These are phyloP conservation scores for Kwoniella heveanensis DNA, from an alignment of 768 basidiomycete species.

Conservation along the genomic window DNA sequence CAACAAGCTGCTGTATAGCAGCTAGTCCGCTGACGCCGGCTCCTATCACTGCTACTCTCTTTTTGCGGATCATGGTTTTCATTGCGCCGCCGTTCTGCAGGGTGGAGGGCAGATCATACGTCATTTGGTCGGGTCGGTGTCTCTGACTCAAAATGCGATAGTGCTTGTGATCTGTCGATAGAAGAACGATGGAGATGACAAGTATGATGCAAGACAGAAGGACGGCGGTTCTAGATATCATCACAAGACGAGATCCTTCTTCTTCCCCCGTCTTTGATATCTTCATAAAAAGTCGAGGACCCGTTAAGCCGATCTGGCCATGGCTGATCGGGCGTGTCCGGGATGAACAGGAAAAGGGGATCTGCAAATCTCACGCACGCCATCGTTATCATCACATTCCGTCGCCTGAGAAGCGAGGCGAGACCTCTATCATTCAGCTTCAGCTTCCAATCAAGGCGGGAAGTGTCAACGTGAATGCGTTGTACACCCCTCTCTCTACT, in stretches of 20 bases:
- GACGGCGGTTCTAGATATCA: not conserved
- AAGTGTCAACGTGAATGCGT: too few relatives aligned
- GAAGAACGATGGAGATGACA: not conserved
- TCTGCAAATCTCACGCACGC: not conserved
- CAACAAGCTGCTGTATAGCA: slow-evolving; percentile 35
- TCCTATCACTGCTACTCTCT: slow-evolving; percentile 49
- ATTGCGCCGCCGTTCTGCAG: not conserved
- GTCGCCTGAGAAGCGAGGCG: too few relatives aligned
- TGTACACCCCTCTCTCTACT: too few relatives aligned
- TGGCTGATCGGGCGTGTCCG: not conserved
- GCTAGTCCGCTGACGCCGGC: slow-evolving; percentile 49
- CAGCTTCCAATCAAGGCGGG: too few relatives aligned
- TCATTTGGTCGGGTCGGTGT: not conserved
- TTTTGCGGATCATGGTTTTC: not conserved
- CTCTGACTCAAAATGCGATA: not conserved
- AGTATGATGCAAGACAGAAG: not conserved
- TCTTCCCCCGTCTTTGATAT: not conserved
- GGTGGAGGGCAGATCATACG: slow-evolving; percentile 10
- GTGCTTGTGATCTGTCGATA: not conserved
- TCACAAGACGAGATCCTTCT: not conserved
- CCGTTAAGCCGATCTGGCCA: not conserved
- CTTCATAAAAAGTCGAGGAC: not conserved
- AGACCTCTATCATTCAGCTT: too few relatives aligned
- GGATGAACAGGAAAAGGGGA: not conserved
- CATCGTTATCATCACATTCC: not conserved